Evolutionary conservation across 176 grass and related monocot genomes (phyloP), one percentile per base, ranked within the genome.

Genomic region (Secale cereale): DNA sequence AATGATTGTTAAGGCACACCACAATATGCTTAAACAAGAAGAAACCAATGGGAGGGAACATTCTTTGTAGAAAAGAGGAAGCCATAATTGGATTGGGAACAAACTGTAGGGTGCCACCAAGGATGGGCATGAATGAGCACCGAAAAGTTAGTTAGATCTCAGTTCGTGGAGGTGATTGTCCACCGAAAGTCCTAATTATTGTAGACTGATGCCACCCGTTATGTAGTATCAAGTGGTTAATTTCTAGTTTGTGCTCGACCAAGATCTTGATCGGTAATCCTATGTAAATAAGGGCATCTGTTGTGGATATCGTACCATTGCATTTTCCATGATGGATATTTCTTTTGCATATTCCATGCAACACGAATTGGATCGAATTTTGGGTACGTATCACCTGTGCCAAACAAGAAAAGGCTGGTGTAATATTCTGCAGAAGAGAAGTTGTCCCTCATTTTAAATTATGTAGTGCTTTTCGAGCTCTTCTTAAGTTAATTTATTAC

Each of bases 121-220:
- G 48, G 78, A 61, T 12, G 20, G 62, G n/a, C 37, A 50, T 13
- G 14, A 61, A 48, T 70, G 3, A 13, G 77, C 27, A 30, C 77
- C 0, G 9, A 26, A 43, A 61, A 8, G 9, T 35, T 68, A 68
- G 10, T 3, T 76, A 30, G 27, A 27, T 63, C 23, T 83, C 5
- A 1, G 43, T 74, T 36, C 14, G 1, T 7, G 29, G 29, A 59
- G 64, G 64, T 83, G 59, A 48, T 39, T 65, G 59, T 50, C 59
- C 59, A 74, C 88, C 74, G 80, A 90, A 90, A 87, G 85, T 56
- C 11, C 8, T 59, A 20, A 65, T 74, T 83, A 66, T 65, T 73
- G 11, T 3, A 43, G 64, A 83, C 15, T 19, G 32, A 12, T 81
- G 28, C 43, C 10, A 7, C 0, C 8, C 2, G 2, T 71, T 70